Conservation (phyloP, 2,329 filamentous ascomycete genomes). For the Pestalotiopsis sp. region DNA sequence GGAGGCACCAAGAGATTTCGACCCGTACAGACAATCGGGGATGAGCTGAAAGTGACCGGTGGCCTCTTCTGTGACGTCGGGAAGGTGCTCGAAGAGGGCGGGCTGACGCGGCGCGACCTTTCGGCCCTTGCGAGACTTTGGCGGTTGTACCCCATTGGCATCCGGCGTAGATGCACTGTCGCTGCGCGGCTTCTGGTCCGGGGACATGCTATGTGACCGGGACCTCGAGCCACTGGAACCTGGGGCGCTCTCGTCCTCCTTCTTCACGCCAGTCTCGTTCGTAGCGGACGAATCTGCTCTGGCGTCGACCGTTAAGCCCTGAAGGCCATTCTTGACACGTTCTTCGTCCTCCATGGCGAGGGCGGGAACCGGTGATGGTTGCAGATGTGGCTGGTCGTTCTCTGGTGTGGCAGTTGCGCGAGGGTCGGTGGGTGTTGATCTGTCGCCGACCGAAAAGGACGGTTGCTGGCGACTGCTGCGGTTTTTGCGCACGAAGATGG, state of each 20-base stretch:
- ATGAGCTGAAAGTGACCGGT: slow-evolving; percentile 79
- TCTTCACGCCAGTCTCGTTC: slow-evolving; percentile 40
- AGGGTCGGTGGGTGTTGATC: background rate
- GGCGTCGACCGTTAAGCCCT: slow-evolving; percentile 48
- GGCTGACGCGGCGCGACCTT: slow-evolving; percentile 67
- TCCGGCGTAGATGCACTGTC: slow-evolving; percentile 52
- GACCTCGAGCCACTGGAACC: slow-evolving; percentile 43
- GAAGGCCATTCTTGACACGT: slow-evolving; percentile 35
- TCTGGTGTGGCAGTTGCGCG: background rate
- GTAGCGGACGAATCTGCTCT: slow-evolving; percentile 24
- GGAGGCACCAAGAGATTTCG: slow-evolving; percentile 87
- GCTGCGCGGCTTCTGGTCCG: slow-evolving; percentile 48
- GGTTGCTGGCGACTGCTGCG: background rate
- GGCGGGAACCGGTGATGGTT: background rate
- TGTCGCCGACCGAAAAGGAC: background rate
- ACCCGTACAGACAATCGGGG: slow-evolving; percentile 84
- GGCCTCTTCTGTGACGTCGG: slow-evolving; percentile 79
- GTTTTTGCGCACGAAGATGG: background rate
- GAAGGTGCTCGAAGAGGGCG: slow-evolving; percentile 72
- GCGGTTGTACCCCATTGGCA: slow-evolving; percentile 51
- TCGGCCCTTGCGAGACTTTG: slow-evolving; percentile 75
- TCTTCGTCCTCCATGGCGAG: slow-evolving; percentile 36
- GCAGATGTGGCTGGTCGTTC: background rate
- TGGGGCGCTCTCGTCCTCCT: slow-evolving; percentile 38
- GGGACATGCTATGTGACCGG: slow-evolving; percentile 41